Conservation (phyloP, 2,329 filamentous ascomycete species). For the Calonectria montana region DNA sequence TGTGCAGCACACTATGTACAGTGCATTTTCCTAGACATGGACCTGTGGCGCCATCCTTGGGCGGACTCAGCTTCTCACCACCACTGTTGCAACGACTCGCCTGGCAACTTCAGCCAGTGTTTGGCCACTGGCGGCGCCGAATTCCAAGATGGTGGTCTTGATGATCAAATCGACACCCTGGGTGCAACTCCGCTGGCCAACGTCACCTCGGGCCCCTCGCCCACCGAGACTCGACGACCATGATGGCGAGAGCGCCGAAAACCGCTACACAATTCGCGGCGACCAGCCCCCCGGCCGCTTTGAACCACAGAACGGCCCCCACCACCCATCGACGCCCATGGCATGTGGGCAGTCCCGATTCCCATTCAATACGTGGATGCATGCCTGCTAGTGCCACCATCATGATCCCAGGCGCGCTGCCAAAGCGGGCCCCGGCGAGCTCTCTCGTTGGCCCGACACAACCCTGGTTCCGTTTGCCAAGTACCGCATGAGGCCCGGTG, state of each 20-base stretch:
- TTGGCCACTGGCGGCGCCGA: neutral
- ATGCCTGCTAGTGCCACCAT: neutral
- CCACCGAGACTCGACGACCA: neutral
- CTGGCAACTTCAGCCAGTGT: neutral
- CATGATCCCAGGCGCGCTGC: neutral
- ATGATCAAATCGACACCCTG: neutral
- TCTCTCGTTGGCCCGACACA: neutral
- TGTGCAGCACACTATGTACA: neutral
- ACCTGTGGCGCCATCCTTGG: neutral
- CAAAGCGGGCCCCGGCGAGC: neutral
- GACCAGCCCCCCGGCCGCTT: neutral
- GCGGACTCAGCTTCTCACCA: neutral
- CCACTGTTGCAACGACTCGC: neutral
- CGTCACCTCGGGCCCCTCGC: neutral
- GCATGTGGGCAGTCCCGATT: slow-evolving; percentile 7
- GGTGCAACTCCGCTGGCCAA: neutral
- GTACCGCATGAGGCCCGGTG: neutral
- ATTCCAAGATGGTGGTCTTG: neutral
- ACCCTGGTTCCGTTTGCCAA: neutral
- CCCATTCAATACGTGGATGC: slow-evolving; percentile 8
- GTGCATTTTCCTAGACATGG: neutral
- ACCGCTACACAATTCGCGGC: neutral
- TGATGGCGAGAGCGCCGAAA: neutral
- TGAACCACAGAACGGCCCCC: neutral
- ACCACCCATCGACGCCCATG: neutral